Percentiles rank a stretch among this genome's conserved stretches.
Evolutionary conservation across 1,139 yeast species (phyloP).

Genomic region (Nakaseomyces uthaithaninus): DNA sequence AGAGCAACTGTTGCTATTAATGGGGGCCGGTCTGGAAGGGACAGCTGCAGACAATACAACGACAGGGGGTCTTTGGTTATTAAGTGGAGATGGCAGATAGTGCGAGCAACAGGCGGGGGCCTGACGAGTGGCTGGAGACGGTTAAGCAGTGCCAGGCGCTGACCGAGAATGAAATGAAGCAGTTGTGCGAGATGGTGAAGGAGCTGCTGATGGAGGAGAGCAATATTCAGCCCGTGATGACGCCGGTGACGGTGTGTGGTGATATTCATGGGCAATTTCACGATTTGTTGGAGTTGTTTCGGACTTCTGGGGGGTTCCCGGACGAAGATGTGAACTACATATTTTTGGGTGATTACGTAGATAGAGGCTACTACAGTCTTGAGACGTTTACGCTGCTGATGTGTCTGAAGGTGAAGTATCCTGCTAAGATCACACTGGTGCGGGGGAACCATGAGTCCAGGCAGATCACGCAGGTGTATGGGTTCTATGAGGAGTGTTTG

Average conservation of each 20-base stretch:
- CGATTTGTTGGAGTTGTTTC: slow-evolving; percentile 81
- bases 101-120: slow-evolving; percentile 59
- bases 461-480: slow-evolving; percentile 93
- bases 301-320: slow-evolving; percentile 93
- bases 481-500: slow-evolving; percentile 85
- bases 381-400: slow-evolving; percentile 88
- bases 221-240: slow-evolving; percentile 90
- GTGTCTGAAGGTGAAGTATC: slow-evolving; percentile 83
- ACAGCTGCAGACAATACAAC: too few species aligned
- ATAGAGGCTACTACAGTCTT: slow-evolving; percentile 87
- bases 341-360: slow-evolving; percentile 93
- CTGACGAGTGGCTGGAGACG: slow-evolving; percentile 94
- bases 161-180: slow-evolving; percentile 92
- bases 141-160: slow-evolving; percentile 83
- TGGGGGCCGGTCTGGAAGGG: too few species aligned
- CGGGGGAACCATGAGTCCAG: slow-evolving; percentile 93
- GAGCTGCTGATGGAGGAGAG: slow-evolving; percentile 88
- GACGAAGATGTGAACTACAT: slow-evolving; percentile 61
- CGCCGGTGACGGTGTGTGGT: slow-evolving; percentile 98
- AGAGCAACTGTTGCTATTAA: too few species aligned
- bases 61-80: neutral
- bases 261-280: slow-evolving; percentile 98
- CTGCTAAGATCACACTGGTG: slow-evolving; percentile 77
- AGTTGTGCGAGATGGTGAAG: slow-evolving; percentile 86
- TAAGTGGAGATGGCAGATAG: neutral